These are phyloP conservation scores for Cruciata laevipes DNA, from an alignment of 257 asterid genomes.

Conservation along the genomic window DNA sequence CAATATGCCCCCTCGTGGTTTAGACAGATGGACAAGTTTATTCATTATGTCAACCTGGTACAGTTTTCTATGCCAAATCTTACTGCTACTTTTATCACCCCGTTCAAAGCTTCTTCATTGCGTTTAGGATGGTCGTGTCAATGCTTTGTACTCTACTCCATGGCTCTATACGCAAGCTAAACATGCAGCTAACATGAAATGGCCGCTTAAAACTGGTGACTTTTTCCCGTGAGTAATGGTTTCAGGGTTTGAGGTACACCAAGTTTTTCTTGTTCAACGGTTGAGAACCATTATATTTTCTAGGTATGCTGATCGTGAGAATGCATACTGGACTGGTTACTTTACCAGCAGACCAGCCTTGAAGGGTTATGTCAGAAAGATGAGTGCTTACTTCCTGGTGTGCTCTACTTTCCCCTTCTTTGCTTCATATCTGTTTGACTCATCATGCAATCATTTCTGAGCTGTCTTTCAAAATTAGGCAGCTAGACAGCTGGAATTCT, in stretches of 20 bases:
- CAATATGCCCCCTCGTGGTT: slow-evolving; percentile 76
- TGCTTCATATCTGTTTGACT: slow-evolving; percentile 13
- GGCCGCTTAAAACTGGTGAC: slow-evolving; percentile 82
- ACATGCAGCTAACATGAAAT: slow-evolving; percentile 49
- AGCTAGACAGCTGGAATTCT: slow-evolving; percentile 66
- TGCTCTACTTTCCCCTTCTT: slow-evolving; percentile 18
- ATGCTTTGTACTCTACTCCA: slow-evolving; percentile 73
- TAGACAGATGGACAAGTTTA: slow-evolving; percentile 75
- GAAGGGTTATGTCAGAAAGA: slow-evolving; percentile 62
- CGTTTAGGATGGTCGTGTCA: slow-evolving; percentile 72
- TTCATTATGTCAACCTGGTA: slow-evolving; percentile 70
- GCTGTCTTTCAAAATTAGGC: slow-evolving; percentile 36
- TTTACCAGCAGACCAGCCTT: slow-evolving; percentile 74
- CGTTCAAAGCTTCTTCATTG: background rate
- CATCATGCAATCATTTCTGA: background rate
- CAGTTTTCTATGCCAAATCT: slow-evolving; percentile 3
- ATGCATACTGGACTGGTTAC: slow-evolving; percentile 89
- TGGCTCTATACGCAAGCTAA: slow-evolving; percentile 68
- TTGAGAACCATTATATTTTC: slow-evolving; percentile 11
- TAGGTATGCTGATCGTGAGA: slow-evolving; percentile 69
- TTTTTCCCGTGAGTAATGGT: slow-evolving; percentile 65
- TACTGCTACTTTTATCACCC: background rate
- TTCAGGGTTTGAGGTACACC: background rate
- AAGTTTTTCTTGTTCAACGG: background rate
- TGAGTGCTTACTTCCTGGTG: slow-evolving; percentile 65